Base-by-base conservation (phyloP, 441 rosid species). In the Sinapis alba region DNA sequence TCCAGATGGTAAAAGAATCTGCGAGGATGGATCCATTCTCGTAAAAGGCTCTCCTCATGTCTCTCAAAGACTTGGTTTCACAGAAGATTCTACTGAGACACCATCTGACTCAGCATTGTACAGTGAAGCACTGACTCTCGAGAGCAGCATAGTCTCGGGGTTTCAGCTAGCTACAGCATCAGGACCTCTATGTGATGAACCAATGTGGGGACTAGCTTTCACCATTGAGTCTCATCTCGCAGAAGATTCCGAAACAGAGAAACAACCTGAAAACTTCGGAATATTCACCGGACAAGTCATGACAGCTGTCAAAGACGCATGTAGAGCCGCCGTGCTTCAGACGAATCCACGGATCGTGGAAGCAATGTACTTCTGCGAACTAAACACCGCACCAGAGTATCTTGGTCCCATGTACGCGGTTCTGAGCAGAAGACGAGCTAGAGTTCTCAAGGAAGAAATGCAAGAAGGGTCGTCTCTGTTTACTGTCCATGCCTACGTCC, bases 161-260 rank as follows among this genome's bases (percentile, higher is more conserved):
- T 95, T 95, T 81, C 97, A 93, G 75, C 79, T 95, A 53, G 97
- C 99, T 19, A 83, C 96, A 23, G 93, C 88, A 32, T 84, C 97
- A 68, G 99, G 97, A 11, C 99, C 96, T 47, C 75, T 95, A 21
- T 93, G 99, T 15, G 99, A 93, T 56, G 99, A 95, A 73, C 95
- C 96, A 16, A 85, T 95, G 91, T 91, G 99, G 98, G 99, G 99
- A 53, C 75, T 95, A 76, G 97, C 91, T 62, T 91, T 93, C 84
- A 73, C 84, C 20, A 78, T 93, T 50, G 95, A 93, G 82, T 86
- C 89, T 75, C 84, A 73, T 83, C 86, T 81, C 78, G 68, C 69
- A 0, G 83, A 77, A 66, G 84, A 83, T 65, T 28, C 76, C 1
- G 81, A 82, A 53, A 89, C 85, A 30, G 80, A 71, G 13, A 91